Evolutionary conservation across 371 early-diverging fungal species (phyloP).

Genomic region (Apophysomyces trapeziformis): DNA sequence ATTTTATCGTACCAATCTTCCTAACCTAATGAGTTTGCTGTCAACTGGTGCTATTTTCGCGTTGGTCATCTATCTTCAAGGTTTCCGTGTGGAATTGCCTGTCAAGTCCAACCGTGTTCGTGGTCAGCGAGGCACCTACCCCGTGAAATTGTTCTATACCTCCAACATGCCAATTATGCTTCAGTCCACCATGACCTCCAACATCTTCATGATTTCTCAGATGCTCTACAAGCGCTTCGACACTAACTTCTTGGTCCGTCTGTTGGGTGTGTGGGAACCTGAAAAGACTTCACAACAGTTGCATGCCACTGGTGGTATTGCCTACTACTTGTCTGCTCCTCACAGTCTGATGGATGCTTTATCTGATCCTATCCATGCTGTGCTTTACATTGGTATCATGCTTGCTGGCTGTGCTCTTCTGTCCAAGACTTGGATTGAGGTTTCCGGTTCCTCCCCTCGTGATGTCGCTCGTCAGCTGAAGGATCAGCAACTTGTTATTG

Average conservation of each 20-base stretch:
- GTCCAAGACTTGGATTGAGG: slow-evolving; percentile 99
- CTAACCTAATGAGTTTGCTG: slow-evolving; percentile 95
- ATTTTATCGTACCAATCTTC: slow-evolving; percentile 95
- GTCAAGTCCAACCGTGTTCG: slow-evolving; percentile 96
- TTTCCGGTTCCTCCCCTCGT: slow-evolving; percentile 96
- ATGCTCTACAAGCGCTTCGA: slow-evolving; percentile 96
- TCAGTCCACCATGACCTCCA: slow-evolving; percentile 96
- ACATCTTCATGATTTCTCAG: slow-evolving; percentile 97
- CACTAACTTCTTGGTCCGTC: slow-evolving; percentile 89
- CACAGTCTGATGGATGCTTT: slow-evolving; percentile 82
- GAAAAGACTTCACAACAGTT: slow-evolving; percentile 89
- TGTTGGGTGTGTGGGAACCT: slow-evolving; percentile 98
- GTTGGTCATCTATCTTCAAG: slow-evolving; percentile 98
- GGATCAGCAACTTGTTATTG: slow-evolving; percentile 98
- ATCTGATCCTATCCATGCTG: slow-evolving; percentile 93
- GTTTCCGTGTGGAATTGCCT: slow-evolving; percentile 99
- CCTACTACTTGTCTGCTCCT: slow-evolving; percentile 99
- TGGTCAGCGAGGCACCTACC: slow-evolving; percentile 97
- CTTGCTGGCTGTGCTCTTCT: slow-evolving; percentile 94
- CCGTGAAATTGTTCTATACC: slow-evolving; percentile 99
- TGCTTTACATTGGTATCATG: slow-evolving; percentile 94
- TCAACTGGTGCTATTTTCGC: slow-evolving; percentile 94
- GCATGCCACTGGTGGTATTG: slow-evolving; percentile 92
- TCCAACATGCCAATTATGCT: slow-evolving; percentile 99
- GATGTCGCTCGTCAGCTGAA: slow-evolving; percentile 98